phyloP scores from a whole-genome alignment of 371 early-diverging fungal species.

The Rhizopus sp. region DNA sequence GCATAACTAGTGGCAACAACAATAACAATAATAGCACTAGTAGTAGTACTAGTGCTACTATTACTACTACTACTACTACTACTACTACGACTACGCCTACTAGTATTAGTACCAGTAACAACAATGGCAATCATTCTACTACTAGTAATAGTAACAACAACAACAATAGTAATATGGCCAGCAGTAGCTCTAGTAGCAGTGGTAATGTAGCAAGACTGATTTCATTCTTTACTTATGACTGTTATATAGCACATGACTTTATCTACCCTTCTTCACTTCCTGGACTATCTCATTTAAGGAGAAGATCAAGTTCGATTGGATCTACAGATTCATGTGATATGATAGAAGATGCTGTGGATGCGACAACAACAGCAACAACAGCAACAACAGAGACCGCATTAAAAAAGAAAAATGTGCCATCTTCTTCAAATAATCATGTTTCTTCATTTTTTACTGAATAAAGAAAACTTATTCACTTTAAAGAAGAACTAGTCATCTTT shows the following conservation, averaged over 20 bases:
- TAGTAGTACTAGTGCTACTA: neutral
- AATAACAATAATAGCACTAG: neutral
- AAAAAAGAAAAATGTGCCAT: conserved; percentile 13
- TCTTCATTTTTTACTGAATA: conserved; percentile 3
- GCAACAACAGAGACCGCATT: neutral
- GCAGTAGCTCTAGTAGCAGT: neutral
- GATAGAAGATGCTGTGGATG: conserved; percentile 23
- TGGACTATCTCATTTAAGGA: conserved; percentile 22
- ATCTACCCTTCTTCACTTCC: conserved; percentile 22
- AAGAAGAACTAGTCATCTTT: neutral
- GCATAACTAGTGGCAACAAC: neutral
- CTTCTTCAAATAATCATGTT: conserved; percentile 9
- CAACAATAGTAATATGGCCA: neutral
- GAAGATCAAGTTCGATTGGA: conserved; percentile 44
- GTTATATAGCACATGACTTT: conserved; percentile 2
- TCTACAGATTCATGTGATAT: conserved; percentile 27
- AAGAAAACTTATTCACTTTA: neutral
- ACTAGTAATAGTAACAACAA: neutral
- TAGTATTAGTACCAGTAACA: neutral
- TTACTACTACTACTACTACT: neutral
- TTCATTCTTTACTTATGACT: too few species aligned
- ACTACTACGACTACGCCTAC: neutral
- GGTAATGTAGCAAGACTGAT: neutral
- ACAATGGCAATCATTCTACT: conserved; percentile 7
- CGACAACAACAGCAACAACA: neutral